Evolutionary conservation across 306 rosid genomes (phyloP).

Genomic region (Carpinus viminea): DNA sequence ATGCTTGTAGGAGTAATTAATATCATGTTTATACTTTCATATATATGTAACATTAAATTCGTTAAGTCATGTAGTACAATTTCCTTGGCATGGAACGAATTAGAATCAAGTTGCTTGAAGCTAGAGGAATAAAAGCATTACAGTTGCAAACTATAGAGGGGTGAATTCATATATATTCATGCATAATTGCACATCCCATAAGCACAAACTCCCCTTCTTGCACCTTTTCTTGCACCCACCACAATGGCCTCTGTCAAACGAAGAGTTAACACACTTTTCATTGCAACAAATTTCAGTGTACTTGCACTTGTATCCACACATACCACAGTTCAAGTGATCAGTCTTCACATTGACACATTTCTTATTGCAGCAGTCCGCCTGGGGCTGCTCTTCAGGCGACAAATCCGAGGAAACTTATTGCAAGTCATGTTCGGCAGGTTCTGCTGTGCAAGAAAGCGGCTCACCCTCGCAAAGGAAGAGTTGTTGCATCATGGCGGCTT

Average conservation of each 20-base stretch:
- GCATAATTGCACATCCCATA: conserved; percentile 55
- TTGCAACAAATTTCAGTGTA: conserved; percentile 46
- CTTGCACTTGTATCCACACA: conserved; percentile 44
- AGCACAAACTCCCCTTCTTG: conserved; percentile 44
- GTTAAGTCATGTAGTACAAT: not conserved
- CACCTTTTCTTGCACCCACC: conserved; percentile 52
- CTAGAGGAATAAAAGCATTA: not conserved
- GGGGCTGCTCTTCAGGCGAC: conserved; percentile 33
- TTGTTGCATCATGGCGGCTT: not conserved
- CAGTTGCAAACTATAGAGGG: not conserved
- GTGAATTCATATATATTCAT: conserved; percentile 18
- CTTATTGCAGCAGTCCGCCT: conserved; percentile 48
- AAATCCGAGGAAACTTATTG: conserved; percentile 37
- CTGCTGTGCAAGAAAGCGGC: conserved; percentile 22
- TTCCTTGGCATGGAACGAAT: not conserved
- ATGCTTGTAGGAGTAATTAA: too few relatives aligned
- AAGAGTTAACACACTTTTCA: conserved; percentile 44
- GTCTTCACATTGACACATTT: conserved; percentile 40
- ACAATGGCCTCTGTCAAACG: conserved; percentile 38
- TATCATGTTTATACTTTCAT: too few relatives aligned
- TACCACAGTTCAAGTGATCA: conserved; percentile 44
- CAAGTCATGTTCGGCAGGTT: conserved; percentile 23
- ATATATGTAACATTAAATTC: not conserved
- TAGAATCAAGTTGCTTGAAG: not conserved
- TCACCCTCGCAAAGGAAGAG: conserved; percentile 9